Evolutionary conservation across 208 protist genomes (phyloP).

Genomic region (Phytomonas francai): DNA sequence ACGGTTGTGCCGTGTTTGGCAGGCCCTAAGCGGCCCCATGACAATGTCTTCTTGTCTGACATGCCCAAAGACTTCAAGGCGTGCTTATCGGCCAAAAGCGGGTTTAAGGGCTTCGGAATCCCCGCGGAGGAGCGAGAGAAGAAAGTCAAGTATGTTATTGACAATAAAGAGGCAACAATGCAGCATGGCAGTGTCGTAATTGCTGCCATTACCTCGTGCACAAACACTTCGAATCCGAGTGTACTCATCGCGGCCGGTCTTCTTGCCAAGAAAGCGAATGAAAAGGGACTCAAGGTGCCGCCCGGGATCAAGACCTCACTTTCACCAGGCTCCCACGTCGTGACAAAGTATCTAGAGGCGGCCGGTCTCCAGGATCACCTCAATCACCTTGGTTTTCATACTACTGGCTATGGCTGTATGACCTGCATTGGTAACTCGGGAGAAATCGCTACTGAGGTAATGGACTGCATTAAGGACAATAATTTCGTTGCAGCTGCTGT

Average conservation of each 20-base stretch:
- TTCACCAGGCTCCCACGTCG: slow-evolving; percentile 93
- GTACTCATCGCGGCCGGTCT: slow-evolving; percentile 94
- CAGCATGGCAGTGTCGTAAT: slow-evolving; percentile 93
- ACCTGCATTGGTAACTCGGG: slow-evolving; percentile 96
- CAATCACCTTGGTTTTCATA: slow-evolving; percentile 86
- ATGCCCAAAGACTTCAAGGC: slow-evolving; percentile 90
- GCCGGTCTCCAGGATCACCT: slow-evolving; percentile 83
- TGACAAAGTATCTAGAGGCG: slow-evolving; percentile 90
- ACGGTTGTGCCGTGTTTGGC: slow-evolving; percentile 85
- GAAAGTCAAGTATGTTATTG: slow-evolving; percentile 68
- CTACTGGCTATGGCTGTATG: slow-evolving; percentile 95
- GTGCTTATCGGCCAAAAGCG: slow-evolving; percentile 83
- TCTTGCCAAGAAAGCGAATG: slow-evolving; percentile 90
- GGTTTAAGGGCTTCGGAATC: slow-evolving; percentile 96
- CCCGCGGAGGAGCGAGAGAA: slow-evolving; percentile 61
- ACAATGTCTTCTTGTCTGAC: slow-evolving; percentile 87
- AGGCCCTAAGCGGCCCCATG: slow-evolving; percentile 94
- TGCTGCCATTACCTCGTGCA: slow-evolving; percentile 95
- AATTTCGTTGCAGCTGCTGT: slow-evolving; percentile 92
- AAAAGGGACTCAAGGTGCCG: slow-evolving; percentile 82
- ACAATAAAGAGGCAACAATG: slow-evolving; percentile 77
- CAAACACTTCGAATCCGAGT: slow-evolving; percentile 94
- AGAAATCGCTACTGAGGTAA: slow-evolving; percentile 83
- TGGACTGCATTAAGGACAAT: slow-evolving; percentile 89
- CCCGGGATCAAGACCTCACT: slow-evolving; percentile 94